Evolutionary conservation across 2,329 filamentous ascomycete species (phyloP).

Genomic region (Talaromyces sp.): DNA sequence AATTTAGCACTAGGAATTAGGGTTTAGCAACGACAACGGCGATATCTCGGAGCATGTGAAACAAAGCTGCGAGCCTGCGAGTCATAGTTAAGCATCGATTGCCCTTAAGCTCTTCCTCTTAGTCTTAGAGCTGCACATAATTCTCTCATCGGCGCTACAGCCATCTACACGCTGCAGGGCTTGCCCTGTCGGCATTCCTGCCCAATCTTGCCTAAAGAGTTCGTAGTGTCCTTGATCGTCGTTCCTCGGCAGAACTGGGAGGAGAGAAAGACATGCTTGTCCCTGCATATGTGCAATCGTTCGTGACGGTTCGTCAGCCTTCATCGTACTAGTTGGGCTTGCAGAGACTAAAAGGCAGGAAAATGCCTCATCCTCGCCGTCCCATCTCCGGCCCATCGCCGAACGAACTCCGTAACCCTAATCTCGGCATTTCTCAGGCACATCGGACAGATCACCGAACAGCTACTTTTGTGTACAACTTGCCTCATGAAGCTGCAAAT

Average conservation of each 20-base stretch:
- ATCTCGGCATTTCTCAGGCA: neutral
- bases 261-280: neutral
- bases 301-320: neutral
- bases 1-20: neutral
- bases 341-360: neutral
- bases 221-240: neutral
- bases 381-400: conserved; percentile 5
- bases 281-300: neutral
- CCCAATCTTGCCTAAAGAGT: conserved; percentile 5
- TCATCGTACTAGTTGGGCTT: neutral
- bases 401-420: neutral
- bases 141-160: neutral
- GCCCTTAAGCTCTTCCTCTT: neutral
- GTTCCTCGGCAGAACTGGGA: neutral
- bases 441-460: neutral
- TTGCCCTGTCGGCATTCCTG: neutral
- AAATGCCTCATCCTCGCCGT: neutral
- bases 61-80: conserved; percentile 5
- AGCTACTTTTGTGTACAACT: neutral
- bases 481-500: neutral
- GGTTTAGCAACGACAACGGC: neutral
- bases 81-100: neutral
- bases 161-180: neutral
- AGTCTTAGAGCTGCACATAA: neutral
- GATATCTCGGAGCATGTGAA: conserved; percentile 6